A percentile compares a stretch with the other conserved stretches of the same genome.
phyloP scores from a whole-genome alignment of 352 stramenopile genomes.

The Phytophthora boehmeriae region DNA sequence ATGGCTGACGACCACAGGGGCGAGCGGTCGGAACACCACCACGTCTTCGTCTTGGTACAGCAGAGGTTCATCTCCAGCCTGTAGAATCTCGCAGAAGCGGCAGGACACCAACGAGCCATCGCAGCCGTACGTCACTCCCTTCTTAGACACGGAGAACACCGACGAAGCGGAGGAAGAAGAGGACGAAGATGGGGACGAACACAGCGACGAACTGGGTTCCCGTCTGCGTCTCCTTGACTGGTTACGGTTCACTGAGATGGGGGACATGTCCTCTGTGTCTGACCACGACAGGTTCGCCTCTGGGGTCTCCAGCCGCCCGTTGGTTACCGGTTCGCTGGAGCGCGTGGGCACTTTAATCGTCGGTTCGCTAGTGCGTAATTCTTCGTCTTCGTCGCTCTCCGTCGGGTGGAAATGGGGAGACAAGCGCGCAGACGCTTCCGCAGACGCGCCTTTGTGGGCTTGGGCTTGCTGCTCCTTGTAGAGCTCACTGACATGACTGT shows the following conservation, averaged over 20 bases:
- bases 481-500: conserved; percentile 29
- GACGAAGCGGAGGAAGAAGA: conserved; percentile 32
- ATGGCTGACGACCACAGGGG: conserved; percentile 72
- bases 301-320: conserved; percentile 3
- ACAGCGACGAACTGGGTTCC: conserved; percentile 24
- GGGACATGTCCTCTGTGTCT: conserved; percentile 47
- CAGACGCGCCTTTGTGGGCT: conserved; percentile 25
- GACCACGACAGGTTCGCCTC: conserved; percentile 47
- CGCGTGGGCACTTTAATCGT: conserved; percentile 8
- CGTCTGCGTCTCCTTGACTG: conserved; percentile 20
- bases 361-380: conserved; percentile 10
- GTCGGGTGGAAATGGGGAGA: conserved; percentile 28
- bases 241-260: conserved; percentile 24
- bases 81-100: conserved; percentile 87
- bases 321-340: conserved; percentile 6
- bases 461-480: background rate
- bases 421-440: conserved; percentile 35
- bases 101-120: conserved; percentile 74
- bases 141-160: conserved; percentile 55
- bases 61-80: conserved; percentile 64
- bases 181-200: conserved; percentile 24
- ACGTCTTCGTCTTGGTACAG: conserved; percentile 83
- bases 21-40: conserved; percentile 77
- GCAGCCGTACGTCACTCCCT: conserved; percentile 74
- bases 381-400: conserved; percentile 13